Evolutionary conservation across 805 yeast species (phyloP), one percentile per base, ranked within the genome.

Genomic region (Cyberlindnera misumaiensis): DNA sequence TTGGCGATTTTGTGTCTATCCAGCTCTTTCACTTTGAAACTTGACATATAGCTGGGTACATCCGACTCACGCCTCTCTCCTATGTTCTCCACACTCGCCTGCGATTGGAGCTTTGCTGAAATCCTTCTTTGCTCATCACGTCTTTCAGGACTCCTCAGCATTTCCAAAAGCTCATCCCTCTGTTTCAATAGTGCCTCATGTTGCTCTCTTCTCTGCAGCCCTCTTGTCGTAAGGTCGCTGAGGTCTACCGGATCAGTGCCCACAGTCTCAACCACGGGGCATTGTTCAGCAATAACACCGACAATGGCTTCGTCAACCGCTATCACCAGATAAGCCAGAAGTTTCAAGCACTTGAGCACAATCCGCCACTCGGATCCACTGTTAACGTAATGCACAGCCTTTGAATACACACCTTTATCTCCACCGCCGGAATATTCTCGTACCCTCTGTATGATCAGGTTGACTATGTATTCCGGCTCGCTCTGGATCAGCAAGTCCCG

Each of bases 301-400:
- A 35, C 31, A 7, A 30, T 29, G n/a, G 17, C 36, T 38, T 51
- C 32, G 38, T 38, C 42, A 11, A 18, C n/a, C 30, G 32, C 15
- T n/a, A 64, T 36, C 18, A 64, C 28, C 32, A 65, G 28, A 38
- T 48, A 58, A 35, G 63, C 66, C 10, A 63, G 27, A 12, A 64
- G 59, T 16, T 54, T 55, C 17, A 64, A 36, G 45, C 68, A 63
- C 43, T 65, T 65, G 34, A 59, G 46, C 3, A 65, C 62, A 4
- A 64, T 67, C 31, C 68, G 50, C 67, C 68, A 65, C 42, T 65
- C 70, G 9, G 50, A 46, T 9, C 70, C 70, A 34, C 57, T 56
- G 43, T 65, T 65, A 14, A 65, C 63, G 39, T 63, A 65, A 28
- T 62, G 64, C 30, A 47, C 47, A 6, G 48, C 48, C n/a, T 27